phyloP scores from a whole-genome alignment of 805 yeast genomes.

The Pichia occidentalis region DNA sequence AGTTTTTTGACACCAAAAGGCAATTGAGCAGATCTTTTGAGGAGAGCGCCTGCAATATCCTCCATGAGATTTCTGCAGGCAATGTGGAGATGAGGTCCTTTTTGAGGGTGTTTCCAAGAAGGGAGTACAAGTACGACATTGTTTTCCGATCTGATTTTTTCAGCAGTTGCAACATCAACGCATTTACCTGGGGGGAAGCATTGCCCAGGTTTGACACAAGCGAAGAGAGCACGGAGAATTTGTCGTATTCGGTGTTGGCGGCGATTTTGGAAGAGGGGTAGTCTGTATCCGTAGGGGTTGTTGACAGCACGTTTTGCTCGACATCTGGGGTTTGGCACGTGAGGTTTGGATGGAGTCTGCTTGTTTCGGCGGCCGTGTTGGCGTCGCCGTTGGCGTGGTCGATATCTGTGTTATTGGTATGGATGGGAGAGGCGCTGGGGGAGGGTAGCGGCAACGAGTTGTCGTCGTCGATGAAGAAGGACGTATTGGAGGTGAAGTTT shows the following conservation, averaged over 20 bases:
- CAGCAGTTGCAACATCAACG: slow-evolving; percentile 42
- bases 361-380: too few relatives aligned
- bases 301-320: too few relatives aligned
- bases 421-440: neutral
- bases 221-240: neutral
- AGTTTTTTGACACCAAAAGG: slow-evolving; percentile 50
- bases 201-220: slow-evolving; percentile 1
- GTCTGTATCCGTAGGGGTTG: too few relatives aligned
- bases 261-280: too few relatives aligned
- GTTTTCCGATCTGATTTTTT: slow-evolving; percentile 53
- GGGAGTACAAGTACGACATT: slow-evolving; percentile 50
- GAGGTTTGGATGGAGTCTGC: too few relatives aligned
- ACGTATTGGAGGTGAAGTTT: slow-evolving; percentile 55
- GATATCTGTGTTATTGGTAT: neutral
- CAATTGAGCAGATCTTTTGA: slow-evolving; percentile 38
- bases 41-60: slow-evolving; percentile 58
- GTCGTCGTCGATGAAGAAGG: slow-evolving; percentile 14
- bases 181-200: slow-evolving; percentile 32
- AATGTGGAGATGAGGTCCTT: slow-evolving; percentile 66
- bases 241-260: too few relatives aligned
- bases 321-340: too few relatives aligned
- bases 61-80: slow-evolving; percentile 68
- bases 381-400: too few relatives aligned
- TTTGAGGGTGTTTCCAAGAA: slow-evolving; percentile 49
- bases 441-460: neutral